Evolutionary conservation across 768 basidiomycete species (phyloP).

Genomic region (Pleurotus tuber-regium): DNA sequence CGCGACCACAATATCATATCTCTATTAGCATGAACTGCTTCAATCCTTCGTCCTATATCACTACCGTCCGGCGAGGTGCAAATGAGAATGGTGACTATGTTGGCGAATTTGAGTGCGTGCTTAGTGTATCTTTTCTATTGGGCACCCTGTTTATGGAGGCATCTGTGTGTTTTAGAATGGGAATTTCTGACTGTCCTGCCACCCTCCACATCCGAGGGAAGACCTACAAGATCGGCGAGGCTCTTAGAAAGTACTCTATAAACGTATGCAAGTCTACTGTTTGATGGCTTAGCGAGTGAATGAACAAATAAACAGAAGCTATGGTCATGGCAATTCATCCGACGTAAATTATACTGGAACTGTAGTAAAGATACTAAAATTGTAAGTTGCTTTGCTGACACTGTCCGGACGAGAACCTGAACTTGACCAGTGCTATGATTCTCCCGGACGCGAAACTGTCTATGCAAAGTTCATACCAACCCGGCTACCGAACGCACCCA

Average conservation of each 20-base stretch:
- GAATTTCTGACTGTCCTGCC: conserved; percentile 14
- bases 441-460: conserved; percentile 2
- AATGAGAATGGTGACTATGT: conserved; percentile 25
- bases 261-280: too few relatives aligned
- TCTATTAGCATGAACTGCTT: conserved; percentile 32
- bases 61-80: conserved; percentile 27
- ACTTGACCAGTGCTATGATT: conserved; percentile 11
- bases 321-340: conserved; percentile 6
- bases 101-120: conserved; percentile 35
- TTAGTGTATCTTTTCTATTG: background rate
- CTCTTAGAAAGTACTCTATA: too few relatives aligned
- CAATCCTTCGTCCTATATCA: conserved; percentile 33
- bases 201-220: conserved; percentile 11
- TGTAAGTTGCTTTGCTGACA: background rate
- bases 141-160: background rate
- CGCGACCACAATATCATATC: conserved; percentile 28
- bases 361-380: background rate
- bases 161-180: conserved; percentile 10
- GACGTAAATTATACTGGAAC: background rate
- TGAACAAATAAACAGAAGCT: background rate
- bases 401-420: too few relatives aligned
- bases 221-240: background rate
- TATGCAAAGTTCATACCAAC: conserved; percentile 12
- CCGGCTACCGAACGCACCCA: conserved; percentile 9
- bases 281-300: too few relatives aligned